phyloP scores from a whole-genome alignment of 352 stramenopile species.

The Phytophthora citrophthora region DNA sequence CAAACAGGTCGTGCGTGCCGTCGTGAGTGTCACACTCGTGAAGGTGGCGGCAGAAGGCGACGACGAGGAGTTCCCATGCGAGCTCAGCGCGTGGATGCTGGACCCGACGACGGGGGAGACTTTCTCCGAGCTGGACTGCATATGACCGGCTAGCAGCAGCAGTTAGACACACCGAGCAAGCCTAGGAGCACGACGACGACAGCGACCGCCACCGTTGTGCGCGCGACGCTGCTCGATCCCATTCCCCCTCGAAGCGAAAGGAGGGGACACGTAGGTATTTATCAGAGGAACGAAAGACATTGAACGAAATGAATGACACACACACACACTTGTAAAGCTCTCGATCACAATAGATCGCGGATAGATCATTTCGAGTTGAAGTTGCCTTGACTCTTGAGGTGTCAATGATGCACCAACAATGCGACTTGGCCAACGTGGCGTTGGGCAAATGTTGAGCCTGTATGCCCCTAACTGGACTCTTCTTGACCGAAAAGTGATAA shows the following conservation, averaged over 20 bases:
- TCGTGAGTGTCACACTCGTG: constrained; percentile 71
- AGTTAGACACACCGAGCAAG: constrained; percentile 30
- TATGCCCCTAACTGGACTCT: constrained; percentile 34
- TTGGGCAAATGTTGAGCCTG: constrained; percentile 20
- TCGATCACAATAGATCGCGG: background rate
- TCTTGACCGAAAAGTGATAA: constrained; percentile 43
- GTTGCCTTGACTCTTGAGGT: constrained; percentile 14
- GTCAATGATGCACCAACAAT: background rate
- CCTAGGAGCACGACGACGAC: constrained; percentile 28
- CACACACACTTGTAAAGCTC: constrained; percentile 18
- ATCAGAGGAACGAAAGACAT: constrained; percentile 31
- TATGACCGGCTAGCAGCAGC: constrained; percentile 27
- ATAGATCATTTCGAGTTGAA: constrained; percentile 18
- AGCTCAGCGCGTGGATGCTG: constrained; percentile 63
- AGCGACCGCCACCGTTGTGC: background rate
- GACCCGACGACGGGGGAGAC: constrained; percentile 42
- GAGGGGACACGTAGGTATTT: constrained; percentile 51
- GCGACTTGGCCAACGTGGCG: constrained; percentile 19
- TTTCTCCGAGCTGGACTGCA: constrained; percentile 53
- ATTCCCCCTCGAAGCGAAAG: constrained; percentile 22
- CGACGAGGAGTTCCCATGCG: constrained; percentile 63
- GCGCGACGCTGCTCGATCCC: constrained; percentile 3
- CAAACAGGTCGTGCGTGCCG: constrained; percentile 58
- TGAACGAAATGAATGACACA: constrained; percentile 24
- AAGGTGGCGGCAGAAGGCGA: constrained; percentile 52